These are phyloP conservation scores for Candida montana DNA, from an alignment of 805 yeast species.

Conservation along the genomic window DNA sequence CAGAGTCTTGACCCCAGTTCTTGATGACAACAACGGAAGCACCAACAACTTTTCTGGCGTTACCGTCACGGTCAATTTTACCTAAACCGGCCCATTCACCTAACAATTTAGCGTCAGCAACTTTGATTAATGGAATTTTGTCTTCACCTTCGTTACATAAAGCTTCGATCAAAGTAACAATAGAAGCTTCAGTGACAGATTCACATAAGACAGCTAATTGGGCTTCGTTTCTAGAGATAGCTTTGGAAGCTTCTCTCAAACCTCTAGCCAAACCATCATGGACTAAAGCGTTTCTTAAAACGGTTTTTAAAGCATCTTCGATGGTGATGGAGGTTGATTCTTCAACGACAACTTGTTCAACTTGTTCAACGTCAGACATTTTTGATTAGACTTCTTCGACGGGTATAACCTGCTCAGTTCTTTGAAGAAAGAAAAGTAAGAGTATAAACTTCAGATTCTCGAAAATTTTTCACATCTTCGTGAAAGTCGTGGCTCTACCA, in stretches of 20 bases:
- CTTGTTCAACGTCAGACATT: conserved; percentile 95
- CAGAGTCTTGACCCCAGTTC: conserved; percentile 99
- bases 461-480: conserved; percentile 4
- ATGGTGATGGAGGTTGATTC: conserved; percentile 89
- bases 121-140: conserved; percentile 97
- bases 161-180: conserved; percentile 97
- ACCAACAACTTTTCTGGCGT: conserved; percentile 99
- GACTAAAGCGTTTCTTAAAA: conserved; percentile 94
- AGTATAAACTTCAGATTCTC: background rate
- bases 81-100: conserved; percentile 99
- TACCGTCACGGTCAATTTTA: conserved; percentile 99
- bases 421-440: conserved; percentile 8
- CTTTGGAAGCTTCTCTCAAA: conserved; percentile 99
- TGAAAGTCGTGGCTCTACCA: background rate
- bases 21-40: conserved; percentile 99
- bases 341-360: conserved; percentile 80
- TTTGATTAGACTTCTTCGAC: conserved; percentile 68
- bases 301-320: conserved; percentile 98
- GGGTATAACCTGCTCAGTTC: conserved; percentile 56
- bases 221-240: conserved; percentile 95
- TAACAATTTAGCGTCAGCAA: conserved; percentile 97
- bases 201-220: conserved; percentile 96
- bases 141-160: conserved; percentile 96
- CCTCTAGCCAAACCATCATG: conserved; percentile 99
- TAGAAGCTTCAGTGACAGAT: conserved; percentile 96